Conservation (phyloP, 768 basidiomycete species). For the Tulasnella sp. region DNA sequence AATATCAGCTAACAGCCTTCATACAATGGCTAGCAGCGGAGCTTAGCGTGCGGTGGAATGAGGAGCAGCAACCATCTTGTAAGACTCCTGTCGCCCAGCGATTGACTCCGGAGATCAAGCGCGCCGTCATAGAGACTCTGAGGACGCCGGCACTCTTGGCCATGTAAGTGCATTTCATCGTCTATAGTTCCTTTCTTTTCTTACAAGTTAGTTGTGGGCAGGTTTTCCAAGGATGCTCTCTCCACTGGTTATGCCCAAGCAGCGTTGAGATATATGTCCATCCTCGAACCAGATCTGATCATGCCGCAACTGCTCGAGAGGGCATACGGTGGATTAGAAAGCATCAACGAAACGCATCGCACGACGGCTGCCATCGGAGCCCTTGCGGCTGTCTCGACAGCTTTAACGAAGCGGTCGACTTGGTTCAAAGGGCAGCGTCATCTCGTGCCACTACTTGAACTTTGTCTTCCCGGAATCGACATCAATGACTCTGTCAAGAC, state of each 20-base stretch:
- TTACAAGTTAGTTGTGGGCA: background rate
- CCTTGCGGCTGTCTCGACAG: slow-evolving; percentile 63
- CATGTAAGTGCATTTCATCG: slow-evolving; percentile 39
- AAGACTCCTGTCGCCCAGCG: slow-evolving; percentile 72
- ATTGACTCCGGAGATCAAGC: slow-evolving; percentile 69
- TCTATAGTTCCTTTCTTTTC: slow-evolving; percentile 21
- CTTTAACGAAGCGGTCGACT: slow-evolving; percentile 61
- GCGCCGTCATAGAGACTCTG: slow-evolving; percentile 68
- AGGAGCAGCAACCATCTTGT: slow-evolving; percentile 68
- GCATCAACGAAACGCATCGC: slow-evolving; percentile 88
- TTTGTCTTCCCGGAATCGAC: slow-evolving; percentile 88
- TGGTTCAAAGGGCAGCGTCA: slow-evolving; percentile 87
- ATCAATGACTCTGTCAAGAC: slow-evolving; percentile 27
- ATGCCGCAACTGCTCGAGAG: slow-evolving; percentile 89
- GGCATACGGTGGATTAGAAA: slow-evolving; percentile 84
- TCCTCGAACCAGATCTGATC: slow-evolving; percentile 71
- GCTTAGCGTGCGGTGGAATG: slow-evolving; percentile 67
- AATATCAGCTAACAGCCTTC: slow-evolving; percentile 49
- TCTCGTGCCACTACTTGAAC: slow-evolving; percentile 73
- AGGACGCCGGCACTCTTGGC: slow-evolving; percentile 81
- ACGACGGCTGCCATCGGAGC: slow-evolving; percentile 86
- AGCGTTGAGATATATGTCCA: slow-evolving; percentile 63
- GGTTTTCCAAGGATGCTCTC: slow-evolving; percentile 67
- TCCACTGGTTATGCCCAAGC: slow-evolving; percentile 76
- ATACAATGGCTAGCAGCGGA: slow-evolving; percentile 62